phyloP scores from a whole-genome alignment of 169 alveolate species.

The Besnoitia besnoiti region DNA sequence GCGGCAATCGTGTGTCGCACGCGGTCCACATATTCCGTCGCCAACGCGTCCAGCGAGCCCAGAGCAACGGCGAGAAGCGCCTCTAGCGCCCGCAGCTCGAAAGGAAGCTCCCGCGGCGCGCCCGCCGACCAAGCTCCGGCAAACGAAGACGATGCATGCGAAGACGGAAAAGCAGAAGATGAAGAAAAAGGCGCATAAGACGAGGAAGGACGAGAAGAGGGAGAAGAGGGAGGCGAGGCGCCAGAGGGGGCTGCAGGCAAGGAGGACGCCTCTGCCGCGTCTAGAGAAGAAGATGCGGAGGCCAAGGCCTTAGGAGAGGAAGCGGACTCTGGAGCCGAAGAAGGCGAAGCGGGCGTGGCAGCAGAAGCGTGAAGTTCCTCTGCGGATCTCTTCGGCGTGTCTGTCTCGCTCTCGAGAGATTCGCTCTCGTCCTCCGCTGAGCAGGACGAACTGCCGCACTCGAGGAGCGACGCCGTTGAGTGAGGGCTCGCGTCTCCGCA shows the following conservation, averaged over 20 bases:
- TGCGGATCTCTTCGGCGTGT: too few species aligned
- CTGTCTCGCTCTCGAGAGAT: too few species aligned
- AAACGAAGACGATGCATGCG: not conserved
- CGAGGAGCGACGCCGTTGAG: not conserved
- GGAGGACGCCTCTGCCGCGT: not conserved
- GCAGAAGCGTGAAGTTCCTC: too few species aligned
- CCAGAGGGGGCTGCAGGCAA: not conserved
- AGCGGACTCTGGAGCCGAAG: not conserved
- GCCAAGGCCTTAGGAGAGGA: not conserved
- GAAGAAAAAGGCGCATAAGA: not conserved
- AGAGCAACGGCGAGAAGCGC: constrained; percentile 34
- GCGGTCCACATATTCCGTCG: constrained; percentile 26
- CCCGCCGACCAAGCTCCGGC: not conserved
- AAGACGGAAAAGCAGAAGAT: not conserved
- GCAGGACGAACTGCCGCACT: not conserved
- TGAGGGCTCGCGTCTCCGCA: constrained; percentile 9
- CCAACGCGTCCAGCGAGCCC: not conserved
- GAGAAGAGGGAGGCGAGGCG: not conserved
- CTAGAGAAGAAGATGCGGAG: not conserved
- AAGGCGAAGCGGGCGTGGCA: not conserved
- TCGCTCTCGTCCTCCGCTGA: not conserved
- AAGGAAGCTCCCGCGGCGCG: not conserved
- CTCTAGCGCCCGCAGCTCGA: constrained; percentile 20
- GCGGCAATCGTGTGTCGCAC: constrained; percentile 13
- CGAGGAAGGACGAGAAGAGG: not conserved